Evolutionary conservation across 2,329 filamentous ascomycete genomes (phyloP).

Genomic region (Aspergillus hortae): DNA sequence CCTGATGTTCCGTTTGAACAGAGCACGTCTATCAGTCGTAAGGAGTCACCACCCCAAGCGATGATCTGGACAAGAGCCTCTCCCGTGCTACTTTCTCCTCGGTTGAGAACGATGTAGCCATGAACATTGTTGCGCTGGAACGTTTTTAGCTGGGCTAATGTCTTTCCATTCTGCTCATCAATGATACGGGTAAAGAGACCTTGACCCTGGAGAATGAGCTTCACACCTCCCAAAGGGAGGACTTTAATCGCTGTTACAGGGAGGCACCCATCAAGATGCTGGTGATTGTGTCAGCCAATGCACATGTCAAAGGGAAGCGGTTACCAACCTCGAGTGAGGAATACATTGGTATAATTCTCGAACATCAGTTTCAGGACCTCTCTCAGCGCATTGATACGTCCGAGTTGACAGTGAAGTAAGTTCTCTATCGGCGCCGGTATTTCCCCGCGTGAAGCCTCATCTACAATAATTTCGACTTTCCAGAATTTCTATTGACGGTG

Average conservation of each 20-base stretch:
- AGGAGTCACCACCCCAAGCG: constrained; percentile 66
- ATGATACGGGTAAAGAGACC: constrained; percentile 34
- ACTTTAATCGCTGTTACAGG: constrained; percentile 41
- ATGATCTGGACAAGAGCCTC: constrained; percentile 37
- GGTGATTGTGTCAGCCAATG: constrained; percentile 20
- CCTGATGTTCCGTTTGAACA: constrained; percentile 19
- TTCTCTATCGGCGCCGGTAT: not conserved
- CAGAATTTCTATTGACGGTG: constrained; percentile 14
- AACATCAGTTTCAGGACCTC: constrained; percentile 14
- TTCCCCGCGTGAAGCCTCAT: constrained; percentile 13
- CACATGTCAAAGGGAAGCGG: not conserved
- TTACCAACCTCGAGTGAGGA: constrained; percentile 30
- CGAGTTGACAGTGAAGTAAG: not conserved
- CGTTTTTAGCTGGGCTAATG: constrained; percentile 27
- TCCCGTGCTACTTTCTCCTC: constrained; percentile 13
- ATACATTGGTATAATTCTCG: constrained; percentile 20
- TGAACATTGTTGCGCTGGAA: constrained; percentile 39
- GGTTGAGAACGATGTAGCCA: constrained; percentile 30
- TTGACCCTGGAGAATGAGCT: constrained; percentile 37
- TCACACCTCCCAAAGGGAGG: constrained; percentile 22
- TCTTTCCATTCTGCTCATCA: constrained; percentile 28
- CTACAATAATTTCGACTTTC: constrained; percentile 11
- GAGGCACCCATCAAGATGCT: constrained; percentile 42
- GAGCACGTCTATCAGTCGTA: constrained; percentile 42
- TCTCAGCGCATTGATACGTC: not conserved